Base-by-base conservation (phyloP, 1,284 basidiomycete genomes). In the Volvariella volvacea region DNA sequence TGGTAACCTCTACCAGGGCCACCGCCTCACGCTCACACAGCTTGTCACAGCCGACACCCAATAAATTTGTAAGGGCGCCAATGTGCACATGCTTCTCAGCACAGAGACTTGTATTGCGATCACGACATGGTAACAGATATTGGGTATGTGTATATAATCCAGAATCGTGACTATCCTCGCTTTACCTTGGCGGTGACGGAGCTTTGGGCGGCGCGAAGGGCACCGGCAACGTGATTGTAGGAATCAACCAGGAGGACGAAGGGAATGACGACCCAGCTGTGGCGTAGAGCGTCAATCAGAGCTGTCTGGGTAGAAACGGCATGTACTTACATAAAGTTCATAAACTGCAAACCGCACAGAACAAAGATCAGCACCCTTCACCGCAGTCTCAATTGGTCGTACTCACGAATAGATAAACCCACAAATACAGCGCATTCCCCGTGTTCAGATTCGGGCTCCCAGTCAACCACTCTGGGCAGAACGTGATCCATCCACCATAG, bases 401-500 rank as follows among this genome's bases (percentile, higher is more conserved):
- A 63, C 71, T 51, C 52, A 74, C 71, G 49, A 71, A 51, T 37
- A 78, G 67, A 59, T 80, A 76, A 39, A 78, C 68, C 79, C 73
- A 75, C 45, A 79, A 61, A 52, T 73, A 66, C 37, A 80, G 63
- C 37, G 69, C 63, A 53, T 89, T 86, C 1, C 79, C 81, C 0
- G 78, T 86, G 54, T 84, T 72, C 46, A 91, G 63, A 54, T 73
- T 83, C 0, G 80, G 77, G 52, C 78, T 85, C 25, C 84, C 87
- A 1, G 76, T 82, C 45, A 91, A 64, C 88, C 88, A 91, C 61
- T 90, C 86, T 1, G 87, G 88, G 55, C 78, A 81, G 64, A 89
- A 89, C 2, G 85, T 90, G 85, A 90, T 88, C 79, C 80, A 88
- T 79, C 84, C 84, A 56, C 85, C 87, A 48, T 88, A 89, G 3